A percentile compares a stretch with the other conserved stretches of the same genome.
Conservation (phyloP, 2,329 filamentous ascomycete genomes). For the Calonectria fujianensis region DNA sequence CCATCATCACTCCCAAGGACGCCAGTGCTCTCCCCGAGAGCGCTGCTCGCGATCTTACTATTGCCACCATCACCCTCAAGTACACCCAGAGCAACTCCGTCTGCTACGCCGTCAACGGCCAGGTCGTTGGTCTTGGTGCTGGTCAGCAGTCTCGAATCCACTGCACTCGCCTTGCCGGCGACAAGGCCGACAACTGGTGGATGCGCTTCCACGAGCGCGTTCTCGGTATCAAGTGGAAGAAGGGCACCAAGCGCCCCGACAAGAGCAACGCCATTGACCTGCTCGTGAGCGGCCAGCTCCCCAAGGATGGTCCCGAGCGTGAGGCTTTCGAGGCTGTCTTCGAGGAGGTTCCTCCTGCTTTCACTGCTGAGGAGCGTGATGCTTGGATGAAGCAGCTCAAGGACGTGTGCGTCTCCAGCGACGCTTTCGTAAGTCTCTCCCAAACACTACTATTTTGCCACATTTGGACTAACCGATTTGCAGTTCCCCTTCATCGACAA, state of each 20-base stretch:
- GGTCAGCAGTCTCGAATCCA: slow-evolving; percentile 99
- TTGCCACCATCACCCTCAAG: slow-evolving; percentile 97
- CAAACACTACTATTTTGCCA: too few species aligned
- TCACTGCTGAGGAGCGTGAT: slow-evolving; percentile 88
- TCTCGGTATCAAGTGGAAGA: slow-evolving; percentile 94
- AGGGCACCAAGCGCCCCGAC: slow-evolving; percentile 95
- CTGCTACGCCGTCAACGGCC: slow-evolving; percentile 95
- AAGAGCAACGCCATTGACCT: slow-evolving; percentile 99
- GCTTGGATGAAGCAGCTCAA: slow-evolving; percentile 89
- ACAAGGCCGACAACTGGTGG: slow-evolving; percentile 99
- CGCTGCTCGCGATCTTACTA: slow-evolving; percentile 91
- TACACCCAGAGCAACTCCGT: slow-evolving; percentile 99
- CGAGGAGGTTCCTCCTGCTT: slow-evolving; percentile 88
- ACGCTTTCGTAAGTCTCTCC: slow-evolving; percentile 88
- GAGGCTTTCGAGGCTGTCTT: slow-evolving; percentile 92
- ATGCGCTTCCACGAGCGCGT: slow-evolving; percentile 96
- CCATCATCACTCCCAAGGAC: slow-evolving; percentile 90
- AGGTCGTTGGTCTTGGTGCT: slow-evolving; percentile 94
- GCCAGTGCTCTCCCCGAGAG: slow-evolving; percentile 82
- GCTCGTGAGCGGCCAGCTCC: slow-evolving; percentile 92
- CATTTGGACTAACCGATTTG: slow-evolving; percentile 49
- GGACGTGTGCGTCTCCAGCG: slow-evolving; percentile 90
- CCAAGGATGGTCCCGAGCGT: slow-evolving; percentile 87
- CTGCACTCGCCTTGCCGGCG: slow-evolving; percentile 96
- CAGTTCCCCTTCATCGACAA: slow-evolving; percentile 99